Percentiles rank a stretch among this genome's conserved stretches.
Conservation (phyloP, 352 stramenopile genomes). For the Phytopythium montanum region DNA sequence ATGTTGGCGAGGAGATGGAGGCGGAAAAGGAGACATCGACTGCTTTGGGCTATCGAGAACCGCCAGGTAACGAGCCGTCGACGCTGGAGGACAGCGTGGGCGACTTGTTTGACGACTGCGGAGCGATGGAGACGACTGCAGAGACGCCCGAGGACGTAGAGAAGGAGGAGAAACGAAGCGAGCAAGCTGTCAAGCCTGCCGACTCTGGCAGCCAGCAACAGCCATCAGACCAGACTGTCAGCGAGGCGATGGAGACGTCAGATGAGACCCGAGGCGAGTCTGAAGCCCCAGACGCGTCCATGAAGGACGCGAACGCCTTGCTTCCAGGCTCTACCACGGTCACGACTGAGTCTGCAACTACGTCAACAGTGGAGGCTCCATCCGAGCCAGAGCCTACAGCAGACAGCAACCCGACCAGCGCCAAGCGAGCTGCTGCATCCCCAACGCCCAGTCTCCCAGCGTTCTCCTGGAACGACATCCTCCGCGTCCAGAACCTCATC, state of each 20-base stretch:
- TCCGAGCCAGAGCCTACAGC: background rate
- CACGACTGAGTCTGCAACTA: background rate
- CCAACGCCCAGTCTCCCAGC: constrained; percentile 19
- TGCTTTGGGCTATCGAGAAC: background rate
- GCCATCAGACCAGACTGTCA: background rate
- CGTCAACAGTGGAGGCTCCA: background rate
- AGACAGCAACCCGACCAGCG: constrained; percentile 6
- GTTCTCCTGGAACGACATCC: constrained; percentile 89
- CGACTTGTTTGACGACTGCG: background rate
- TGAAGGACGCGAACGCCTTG: background rate
- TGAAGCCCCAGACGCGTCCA: background rate
- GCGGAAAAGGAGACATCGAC: background rate
- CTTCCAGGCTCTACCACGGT: background rate
- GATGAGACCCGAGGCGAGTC: background rate
- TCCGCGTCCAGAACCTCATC: constrained; percentile 88
- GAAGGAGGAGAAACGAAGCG: background rate
- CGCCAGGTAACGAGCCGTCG: too few relatives aligned
- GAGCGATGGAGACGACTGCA: background rate
- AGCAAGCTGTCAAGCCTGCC: background rate
- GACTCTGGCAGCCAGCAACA: background rate
- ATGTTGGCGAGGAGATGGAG: background rate
- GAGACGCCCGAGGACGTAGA: background rate
- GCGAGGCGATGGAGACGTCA: background rate
- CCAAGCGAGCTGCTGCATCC: constrained; percentile 21
- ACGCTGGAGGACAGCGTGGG: background rate